Base-by-base conservation (phyloP, 306 rosid species). In the Quercus robur region DNA sequence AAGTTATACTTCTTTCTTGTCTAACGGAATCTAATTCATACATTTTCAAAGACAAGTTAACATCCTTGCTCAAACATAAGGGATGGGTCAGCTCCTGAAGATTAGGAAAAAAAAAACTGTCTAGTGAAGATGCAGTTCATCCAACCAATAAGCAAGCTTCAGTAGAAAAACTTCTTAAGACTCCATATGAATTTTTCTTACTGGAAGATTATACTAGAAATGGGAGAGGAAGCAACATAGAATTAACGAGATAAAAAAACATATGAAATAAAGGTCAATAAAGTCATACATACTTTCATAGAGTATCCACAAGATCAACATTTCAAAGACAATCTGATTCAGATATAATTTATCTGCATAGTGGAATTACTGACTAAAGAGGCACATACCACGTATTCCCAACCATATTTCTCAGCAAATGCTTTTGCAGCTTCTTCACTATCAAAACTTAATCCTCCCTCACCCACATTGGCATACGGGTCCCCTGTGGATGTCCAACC, bases 401-500 rank as follows among this genome's bases (percentile, higher is more conserved):
- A 85, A n/a, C 85, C 85, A 46, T 75, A 63, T 78, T 64, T 81
- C 78, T 78, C 73, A 56, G 81, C 78, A 78, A 85, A 81, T 41
- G 77, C 78, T 77, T n/a, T 85, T 4, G 83, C 88, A 44, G 88
- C 85, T 63, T 70, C 81, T 75, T 67, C 86, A 71, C 68, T 82
- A 55, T 85, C 89, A 73, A 85, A 85, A 73, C 12, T 17, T 33
- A 85, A 72, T 33, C 44, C 86, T 5, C 86, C 89, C 14, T 85
- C 86, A 41, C 84, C 89, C 41, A 82, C 89, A 85, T 82, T 52
- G 56, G 89, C 84, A 19, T 80, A 86, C 18, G 86, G 89, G 69
- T 82, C 84, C 15, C 89, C 86, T 31, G 89, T 82, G 9, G 86
- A 86, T 28, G 86, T 86, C 86, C 86, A 82, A 44, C 89, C 86